Conservation (phyloP, 352 stramenopile species). For the Globisporangium apiculatum region DNA sequence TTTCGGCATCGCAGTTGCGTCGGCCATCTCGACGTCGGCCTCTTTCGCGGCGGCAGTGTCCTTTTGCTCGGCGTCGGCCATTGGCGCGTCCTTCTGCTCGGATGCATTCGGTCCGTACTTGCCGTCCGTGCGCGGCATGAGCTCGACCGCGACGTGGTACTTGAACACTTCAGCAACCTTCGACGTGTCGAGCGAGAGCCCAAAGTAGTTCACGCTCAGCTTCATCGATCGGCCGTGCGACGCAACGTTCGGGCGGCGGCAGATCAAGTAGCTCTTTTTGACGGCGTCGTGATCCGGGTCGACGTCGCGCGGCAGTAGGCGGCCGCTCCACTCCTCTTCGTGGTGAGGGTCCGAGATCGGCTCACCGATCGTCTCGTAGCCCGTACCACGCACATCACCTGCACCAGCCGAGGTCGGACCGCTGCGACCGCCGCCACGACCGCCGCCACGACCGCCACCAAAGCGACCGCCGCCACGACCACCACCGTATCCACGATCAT, state of each 20-base stretch:
- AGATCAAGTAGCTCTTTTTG: conserved; percentile 35
- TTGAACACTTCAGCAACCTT: conserved; percentile 53
- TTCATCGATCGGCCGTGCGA: conserved; percentile 26
- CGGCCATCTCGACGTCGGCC: conserved; percentile 43
- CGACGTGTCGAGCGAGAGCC: conserved; percentile 33
- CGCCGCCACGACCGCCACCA: conserved; percentile 21
- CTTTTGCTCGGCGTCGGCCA: conserved; percentile 20
- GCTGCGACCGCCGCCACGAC: conserved; percentile 22
- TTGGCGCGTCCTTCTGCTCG: background rate
- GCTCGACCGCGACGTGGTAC: conserved; percentile 62
- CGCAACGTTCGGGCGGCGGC: conserved; percentile 30
- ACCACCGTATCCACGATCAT: conserved; percentile 9
- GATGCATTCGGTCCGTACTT: conserved; percentile 36
- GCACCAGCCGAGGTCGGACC: conserved; percentile 23
- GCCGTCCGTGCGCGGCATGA: conserved; percentile 28
- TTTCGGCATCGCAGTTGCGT: conserved; percentile 7
- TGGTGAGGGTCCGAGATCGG: conserved; percentile 42
- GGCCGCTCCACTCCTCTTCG: conserved; percentile 42
- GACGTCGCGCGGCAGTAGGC: conserved; percentile 23
- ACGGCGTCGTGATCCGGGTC: conserved; percentile 35
- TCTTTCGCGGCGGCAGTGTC: conserved; percentile 32
- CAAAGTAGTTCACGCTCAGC: conserved; percentile 63
- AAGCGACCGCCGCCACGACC: conserved; percentile 18
- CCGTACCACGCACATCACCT: conserved; percentile 30
- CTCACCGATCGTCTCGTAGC: conserved; percentile 47